Evolutionary conservation across 2,329 filamentous ascomycete species (phyloP), one percentile per base, ranked within the genome.

Genomic region (Xylaria hypoxylon): DNA sequence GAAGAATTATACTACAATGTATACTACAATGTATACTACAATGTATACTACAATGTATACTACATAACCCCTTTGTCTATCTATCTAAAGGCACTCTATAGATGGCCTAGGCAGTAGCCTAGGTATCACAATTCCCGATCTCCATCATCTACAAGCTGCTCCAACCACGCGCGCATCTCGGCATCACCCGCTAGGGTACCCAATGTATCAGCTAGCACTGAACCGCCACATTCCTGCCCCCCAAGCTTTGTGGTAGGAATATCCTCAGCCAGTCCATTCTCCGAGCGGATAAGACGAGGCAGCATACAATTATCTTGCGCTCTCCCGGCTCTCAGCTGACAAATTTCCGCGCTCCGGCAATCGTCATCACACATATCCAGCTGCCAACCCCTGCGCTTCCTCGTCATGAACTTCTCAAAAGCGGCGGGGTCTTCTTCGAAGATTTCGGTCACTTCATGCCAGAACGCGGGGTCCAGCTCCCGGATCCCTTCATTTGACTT

Each of bases 391-490:
- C 86, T 80, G 10, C 78, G 81, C 65, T 84, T 85, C 62, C 85
- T 79, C 0, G 77, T 73, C 55, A 82, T 80, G 73, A 82, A 89
- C 2, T 75, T 77, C 17, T 81, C 76, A 70, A 88, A 88, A 1
- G 80, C 74, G 0, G 72, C 66, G 2, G 79, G 69, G 61, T 86
- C 75, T 4, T 64, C 70, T 66, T 85, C 82, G 55, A 89, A 82
- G 2, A 78, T 73, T 0, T 77, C 77, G 1, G 86, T 88, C 22
- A 88, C 79, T 68, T 85, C 82, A 73, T 88, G 86, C 86, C 87
- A 89, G 75, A 88, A 88, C 0, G 82, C 82, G 0, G 86, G 83
- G 1, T 83, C 85, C 38, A 90, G 80, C 69, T 89, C 56, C 0
- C 62, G 52, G 8, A 5, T 35, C 6, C 5, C 48, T 50, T 56